These are phyloP conservation scores for Ceratobasidium sp. DNA, from an alignment of 1,284 basidiomycete genomes.

Conservation along the genomic window DNA sequence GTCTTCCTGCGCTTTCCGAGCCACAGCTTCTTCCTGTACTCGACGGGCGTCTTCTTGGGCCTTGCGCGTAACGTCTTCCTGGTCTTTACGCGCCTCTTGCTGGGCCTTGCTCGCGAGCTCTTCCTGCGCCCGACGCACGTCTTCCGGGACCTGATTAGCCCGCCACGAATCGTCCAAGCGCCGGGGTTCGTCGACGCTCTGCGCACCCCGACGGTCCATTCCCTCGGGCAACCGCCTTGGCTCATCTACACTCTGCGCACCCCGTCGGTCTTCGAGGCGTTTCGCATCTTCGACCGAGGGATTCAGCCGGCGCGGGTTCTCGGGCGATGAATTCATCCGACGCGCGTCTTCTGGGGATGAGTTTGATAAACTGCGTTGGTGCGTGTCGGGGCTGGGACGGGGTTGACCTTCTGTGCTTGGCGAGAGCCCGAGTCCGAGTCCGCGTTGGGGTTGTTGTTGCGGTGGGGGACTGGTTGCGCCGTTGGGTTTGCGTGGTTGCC, in stretches of 20 bases:
- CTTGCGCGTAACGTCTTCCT: neutral
- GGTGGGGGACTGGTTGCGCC: constrained; percentile 48
- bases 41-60: neutral
- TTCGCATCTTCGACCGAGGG: neutral
- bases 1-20: neutral
- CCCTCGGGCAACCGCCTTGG: constrained; percentile 6
- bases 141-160: neutral
- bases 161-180: constrained; percentile 20
- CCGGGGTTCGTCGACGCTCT: constrained; percentile 27
- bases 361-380: too few relatives aligned
- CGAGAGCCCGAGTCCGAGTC: neutral
- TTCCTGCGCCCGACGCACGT: neutral
- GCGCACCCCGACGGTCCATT: constrained; percentile 7
- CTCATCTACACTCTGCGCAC: constrained; percentile 27
- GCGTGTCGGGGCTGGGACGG: too few relatives aligned
- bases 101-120: constrained; percentile 1
- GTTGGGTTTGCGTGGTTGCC: constrained; percentile 52
- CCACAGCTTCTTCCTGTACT: neutral
- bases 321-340: neutral
- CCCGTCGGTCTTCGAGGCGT: neutral
- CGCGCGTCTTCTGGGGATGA: neutral
- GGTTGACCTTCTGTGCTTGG: neutral
- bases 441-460: neutral
- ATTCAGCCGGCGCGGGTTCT: neutral
- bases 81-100: neutral